A percentile compares a stretch with the other conserved stretches of the same genome.
Evolutionary conservation across 441 rosid species (phyloP).

Genomic region (Adansonia rubrostipa): DNA sequence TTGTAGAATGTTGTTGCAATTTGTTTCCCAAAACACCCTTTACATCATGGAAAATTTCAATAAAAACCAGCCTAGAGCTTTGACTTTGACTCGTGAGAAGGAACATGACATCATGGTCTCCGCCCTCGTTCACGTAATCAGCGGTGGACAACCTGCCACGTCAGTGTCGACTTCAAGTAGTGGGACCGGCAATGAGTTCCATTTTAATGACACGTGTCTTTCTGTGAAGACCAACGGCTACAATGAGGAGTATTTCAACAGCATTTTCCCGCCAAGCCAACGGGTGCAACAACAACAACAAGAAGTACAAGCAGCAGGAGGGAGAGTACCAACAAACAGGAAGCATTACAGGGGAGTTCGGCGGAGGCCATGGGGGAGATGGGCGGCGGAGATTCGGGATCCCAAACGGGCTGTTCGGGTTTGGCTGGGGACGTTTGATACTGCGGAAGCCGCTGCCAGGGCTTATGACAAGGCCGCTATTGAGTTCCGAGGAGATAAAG

Average conservation of each 20-base stretch:
- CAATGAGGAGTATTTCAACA: slow-evolving; percentile 31
- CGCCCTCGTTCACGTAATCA: slow-evolving; percentile 38
- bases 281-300: background rate
- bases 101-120: slow-evolving; percentile 41
- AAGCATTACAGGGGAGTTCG: slow-evolving; percentile 42
- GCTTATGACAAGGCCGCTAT: slow-evolving; percentile 35
- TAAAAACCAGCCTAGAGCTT: no score
- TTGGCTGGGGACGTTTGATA: slow-evolving; percentile 27
- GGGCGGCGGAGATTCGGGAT: slow-evolving; percentile 28
- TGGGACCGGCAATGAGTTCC: background rate
- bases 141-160: slow-evolving; percentile 13
- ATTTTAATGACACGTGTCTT: background rate
- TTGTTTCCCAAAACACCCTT: background rate
- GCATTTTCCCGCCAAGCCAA: slow-evolving; percentile 26
- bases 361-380: slow-evolving; percentile 28
- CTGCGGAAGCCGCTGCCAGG: slow-evolving; percentile 26
- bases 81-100: slow-evolving; percentile 11
- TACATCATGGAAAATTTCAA: background rate
- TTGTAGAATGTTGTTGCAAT: background rate
- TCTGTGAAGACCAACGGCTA: background rate
- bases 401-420: slow-evolving; percentile 7
- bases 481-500: slow-evolving; percentile 41
- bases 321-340: no score
- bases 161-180: background rate
- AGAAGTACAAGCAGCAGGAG: background rate